Base-by-base conservation (phyloP, 805 yeast species). In the Pichia thaimueangensis region DNA sequence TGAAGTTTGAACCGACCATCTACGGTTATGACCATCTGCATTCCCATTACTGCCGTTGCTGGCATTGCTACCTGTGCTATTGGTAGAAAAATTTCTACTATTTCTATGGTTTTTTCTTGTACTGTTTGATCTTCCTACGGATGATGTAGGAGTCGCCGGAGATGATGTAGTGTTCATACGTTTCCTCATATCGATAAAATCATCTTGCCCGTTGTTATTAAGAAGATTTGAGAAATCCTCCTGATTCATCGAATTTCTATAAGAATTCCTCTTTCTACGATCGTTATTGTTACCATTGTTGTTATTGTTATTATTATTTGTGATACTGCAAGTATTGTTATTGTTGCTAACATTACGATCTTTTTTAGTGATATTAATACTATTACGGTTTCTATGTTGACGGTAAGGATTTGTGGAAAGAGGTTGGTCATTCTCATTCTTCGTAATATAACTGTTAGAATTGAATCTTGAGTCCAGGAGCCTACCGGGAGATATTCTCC, bases 181-280 rank as follows among this genome's bases (percentile, higher is more conserved):
- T 27, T 36, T 36, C 12, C 39, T 16, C 16, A 19, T 6, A 20
- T 36, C 39, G 4, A 36, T 27, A 11, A 15, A 15, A 19, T 25
- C 11, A 15, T 37, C 41, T 19, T 29, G 31, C 31, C 16, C 19
- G 15, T 37, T 24, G 4, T 12, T 22, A 22, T 32, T 32, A 13
- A 17, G 15, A 12, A 35, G 5, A 28, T 37, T 42, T 16, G 27
- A 25, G 15, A 35, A 25, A 19, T 39, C 47, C 1, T 43, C 47
- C 25, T 24, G 35, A 30, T 43, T 43, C 27, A 39, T 30, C n/a
- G 47, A 43, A 2, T 35, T 25, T 16, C 42, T 37, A 7, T 32
- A 33, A 2, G 41, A 36, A 25, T 34, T 34, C 19, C 35, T 38
- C 11, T 39, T 38, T 6, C 34, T 43, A 10, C 31, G 23, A 15